phyloP scores from a whole-genome alignment of 2,329 filamentous ascomycete species.

The Pseudogymnoascus sp. region DNA sequence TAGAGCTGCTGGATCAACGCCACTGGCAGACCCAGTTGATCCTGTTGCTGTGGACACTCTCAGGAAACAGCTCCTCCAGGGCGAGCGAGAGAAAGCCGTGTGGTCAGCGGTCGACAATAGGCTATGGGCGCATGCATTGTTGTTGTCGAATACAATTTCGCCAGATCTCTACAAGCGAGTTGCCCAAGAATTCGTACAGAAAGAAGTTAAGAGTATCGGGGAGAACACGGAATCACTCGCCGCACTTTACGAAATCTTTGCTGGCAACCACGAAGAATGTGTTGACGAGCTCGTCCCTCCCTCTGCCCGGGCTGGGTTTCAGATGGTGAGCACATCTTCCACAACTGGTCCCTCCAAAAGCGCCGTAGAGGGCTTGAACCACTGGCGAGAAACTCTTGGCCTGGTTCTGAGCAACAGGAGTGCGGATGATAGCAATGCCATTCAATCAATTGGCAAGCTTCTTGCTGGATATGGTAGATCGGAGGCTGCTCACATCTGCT shows the following conservation, averaged over 20 bases:
- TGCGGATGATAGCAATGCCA: conserved; percentile 65
- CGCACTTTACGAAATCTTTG: conserved; percentile 86
- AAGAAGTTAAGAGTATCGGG: conserved; percentile 79
- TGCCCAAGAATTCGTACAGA: conserved; percentile 87
- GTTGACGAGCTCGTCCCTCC: conserved; percentile 92
- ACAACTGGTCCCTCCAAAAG: conserved; percentile 58
- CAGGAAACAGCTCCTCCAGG: conserved; percentile 64
- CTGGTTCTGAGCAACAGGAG: conserved; percentile 86
- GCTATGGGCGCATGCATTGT: conserved; percentile 92
- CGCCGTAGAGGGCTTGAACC: conserved; percentile 76
- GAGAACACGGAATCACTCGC: conserved; percentile 81
- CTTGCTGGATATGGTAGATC: conserved; percentile 78
- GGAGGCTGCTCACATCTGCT: conserved; percentile 92
- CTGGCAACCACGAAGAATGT: conserved; percentile 88
- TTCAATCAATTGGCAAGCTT: conserved; percentile 74
- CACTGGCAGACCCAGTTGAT: conserved; percentile 62
- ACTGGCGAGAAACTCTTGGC: conserved; percentile 86
- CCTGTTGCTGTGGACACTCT: conserved; percentile 63
- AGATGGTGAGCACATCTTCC: conserved; percentile 74
- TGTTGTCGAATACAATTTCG: conserved; percentile 73
- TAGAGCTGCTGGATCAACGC: conserved; percentile 27
- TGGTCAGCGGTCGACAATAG: conserved; percentile 91
- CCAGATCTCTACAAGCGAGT: conserved; percentile 86
- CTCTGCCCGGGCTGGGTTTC: conserved; percentile 84
- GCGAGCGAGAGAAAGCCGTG: conserved; percentile 83